Evolutionary conservation across 2,329 filamentous ascomycete genomes (phyloP), one percentile per base, ranked within the genome.

Genomic region (Emydomyces testavorans): DNA sequence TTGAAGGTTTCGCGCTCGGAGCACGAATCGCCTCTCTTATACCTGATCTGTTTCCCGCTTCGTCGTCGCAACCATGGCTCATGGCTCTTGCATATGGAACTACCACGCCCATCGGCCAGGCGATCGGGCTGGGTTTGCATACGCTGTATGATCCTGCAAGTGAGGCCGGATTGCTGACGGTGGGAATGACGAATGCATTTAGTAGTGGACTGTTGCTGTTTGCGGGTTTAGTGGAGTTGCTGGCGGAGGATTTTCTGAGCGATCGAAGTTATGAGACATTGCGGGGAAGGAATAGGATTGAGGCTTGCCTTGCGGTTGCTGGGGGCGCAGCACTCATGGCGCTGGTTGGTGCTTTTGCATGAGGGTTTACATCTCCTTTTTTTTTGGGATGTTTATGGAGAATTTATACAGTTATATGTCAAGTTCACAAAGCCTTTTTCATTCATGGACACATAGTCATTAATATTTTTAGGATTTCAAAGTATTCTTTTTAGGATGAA

Each of bases 141-240:
- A 80, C 79, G 29, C 68, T 92, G 53, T 93, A 93, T 64, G 85
- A 88, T 54, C 86, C 87, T 1, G 75, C 78, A 57, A 86, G 82
- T 57, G 76, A 85, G 59, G 77, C 79, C 0, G 86, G 87, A 0
- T 66, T 93, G 40, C 68, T 93, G 21, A 82, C 90, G 68, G 86
- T 93, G 4, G 87, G 87, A 6, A 78, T 89, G 60, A 92, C 90
- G 75, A 93, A 94, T 58, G 85, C 85, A 32, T 83, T 93, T 44
- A 88, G 83, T 7, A 82, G 82, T 43, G 87, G 87, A 0, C 70
- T 94, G 43, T 65, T 94, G 23, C 71, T 93, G 2, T 93, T 90
- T 61, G 86, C 87, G 0, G 85, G 85, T 0, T 68, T 94, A 36
- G 87, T 93, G 3, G 85, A 94, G 66, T 72, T 94, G 16, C 72